Evolutionary conservation across 352 stramenopile genomes (phyloP).

Genomic region (Saprolegnia diclina): DNA sequence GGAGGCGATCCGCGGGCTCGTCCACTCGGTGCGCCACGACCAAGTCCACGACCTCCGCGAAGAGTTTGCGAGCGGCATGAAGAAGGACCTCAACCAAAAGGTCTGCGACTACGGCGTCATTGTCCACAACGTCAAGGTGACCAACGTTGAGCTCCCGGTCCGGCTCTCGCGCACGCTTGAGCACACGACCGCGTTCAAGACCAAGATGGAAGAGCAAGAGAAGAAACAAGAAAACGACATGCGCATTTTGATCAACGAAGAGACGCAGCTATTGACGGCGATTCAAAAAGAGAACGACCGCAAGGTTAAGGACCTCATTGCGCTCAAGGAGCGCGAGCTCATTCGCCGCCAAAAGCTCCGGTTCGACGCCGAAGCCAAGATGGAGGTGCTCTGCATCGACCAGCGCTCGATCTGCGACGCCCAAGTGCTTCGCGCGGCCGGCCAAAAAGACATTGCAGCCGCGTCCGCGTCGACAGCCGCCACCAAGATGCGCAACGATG

Average conservation of each 20-base stretch:
- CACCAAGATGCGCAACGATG: constrained; percentile 45
- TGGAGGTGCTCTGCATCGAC: constrained; percentile 65
- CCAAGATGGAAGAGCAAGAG: constrained; percentile 81
- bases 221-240: constrained; percentile 87
- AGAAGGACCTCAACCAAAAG: constrained; percentile 76
- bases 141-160: constrained; percentile 64
- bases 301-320: constrained; percentile 62
- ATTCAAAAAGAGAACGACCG: constrained; percentile 78
- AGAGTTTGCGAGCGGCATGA: constrained; percentile 78
- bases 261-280: constrained; percentile 74
- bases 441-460: constrained; percentile 60
- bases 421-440: constrained; percentile 62
- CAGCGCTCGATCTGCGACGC: constrained; percentile 49
- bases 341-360: constrained; percentile 79
- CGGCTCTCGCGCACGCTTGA: constrained; percentile 65
- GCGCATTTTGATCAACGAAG: constrained; percentile 75
- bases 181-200: constrained; percentile 81
- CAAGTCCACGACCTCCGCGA: constrained; percentile 75
- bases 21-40: constrained; percentile 77
- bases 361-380: constrained; percentile 64
- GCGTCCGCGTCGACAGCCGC: constrained; percentile 47
- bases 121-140: constrained; percentile 87
- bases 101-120: constrained; percentile 64
- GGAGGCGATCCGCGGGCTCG: constrained; percentile 69
- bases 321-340: constrained; percentile 51